phyloP scores from a whole-genome alignment of 495 filamentous ascomycete genomes.

The Sabuloglossum arenarium region DNA sequence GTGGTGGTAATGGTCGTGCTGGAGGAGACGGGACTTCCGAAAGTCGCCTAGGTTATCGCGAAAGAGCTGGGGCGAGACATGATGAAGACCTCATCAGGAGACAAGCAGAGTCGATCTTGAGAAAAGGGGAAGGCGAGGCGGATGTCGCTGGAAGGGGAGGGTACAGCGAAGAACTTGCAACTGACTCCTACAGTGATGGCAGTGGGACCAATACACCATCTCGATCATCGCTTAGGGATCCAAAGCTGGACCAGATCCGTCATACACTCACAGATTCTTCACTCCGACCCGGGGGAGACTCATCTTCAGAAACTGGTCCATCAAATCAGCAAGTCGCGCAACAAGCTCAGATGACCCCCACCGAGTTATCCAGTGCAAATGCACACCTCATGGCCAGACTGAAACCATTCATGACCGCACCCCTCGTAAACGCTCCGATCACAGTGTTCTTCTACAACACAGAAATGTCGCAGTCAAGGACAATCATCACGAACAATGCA shows the following conservation, averaged over 20 bases:
- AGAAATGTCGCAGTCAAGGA: constrained; percentile 51
- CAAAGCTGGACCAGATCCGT: constrained; percentile 3
- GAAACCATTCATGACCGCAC: constrained; percentile 71
- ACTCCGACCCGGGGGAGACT: constrained; percentile 9
- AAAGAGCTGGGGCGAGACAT: constrained; percentile 1
- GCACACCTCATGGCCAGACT: constrained; percentile 68
- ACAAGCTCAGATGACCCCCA: constrained; percentile 33
- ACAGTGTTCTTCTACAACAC: constrained; percentile 91
- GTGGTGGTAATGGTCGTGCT: background rate
- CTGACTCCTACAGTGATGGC: constrained; percentile 8
- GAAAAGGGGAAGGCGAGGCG: constrained; percentile 45
- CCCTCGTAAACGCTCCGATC: constrained; percentile 48
- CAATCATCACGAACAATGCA: constrained; percentile 57
- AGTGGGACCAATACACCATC: background rate
- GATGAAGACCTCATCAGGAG: constrained; percentile 45
- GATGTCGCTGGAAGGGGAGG: constrained; percentile 45
- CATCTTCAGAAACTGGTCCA: constrained; percentile 18
- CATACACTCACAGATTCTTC: constrained; percentile 10
- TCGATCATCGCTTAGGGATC: constrained; percentile 1
- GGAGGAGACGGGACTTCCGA: background rate
- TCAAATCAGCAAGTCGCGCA: constrained; percentile 23
- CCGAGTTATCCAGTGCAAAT: constrained; percentile 63
- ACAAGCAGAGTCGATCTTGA: constrained; percentile 54
- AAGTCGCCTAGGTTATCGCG: background rate
- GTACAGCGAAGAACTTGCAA: constrained; percentile 27